Evolutionary conservation across 2,329 filamentous ascomycete species (phyloP), one percentile per base, ranked within the genome.

Genomic region (Cladosporium sp.): DNA sequence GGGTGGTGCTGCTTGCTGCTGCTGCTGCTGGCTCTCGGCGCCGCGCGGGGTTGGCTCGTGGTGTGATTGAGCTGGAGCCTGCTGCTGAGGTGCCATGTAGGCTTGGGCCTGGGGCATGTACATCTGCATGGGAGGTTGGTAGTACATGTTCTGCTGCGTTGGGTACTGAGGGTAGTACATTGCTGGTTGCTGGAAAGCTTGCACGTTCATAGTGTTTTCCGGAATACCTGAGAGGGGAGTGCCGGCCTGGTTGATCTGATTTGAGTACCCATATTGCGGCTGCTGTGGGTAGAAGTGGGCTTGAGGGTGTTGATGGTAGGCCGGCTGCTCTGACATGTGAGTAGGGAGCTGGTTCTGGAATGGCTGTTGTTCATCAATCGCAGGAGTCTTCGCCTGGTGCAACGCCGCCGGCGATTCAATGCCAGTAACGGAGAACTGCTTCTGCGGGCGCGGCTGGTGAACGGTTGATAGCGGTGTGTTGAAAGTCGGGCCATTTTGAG

Each of bases 331-430:
- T 67, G 82, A 82, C 57, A 92, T 85, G 70, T 93, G 90, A 4
- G 89, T 79, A 2, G 93, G 94, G n/a, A 97, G 88, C 78, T 97
- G 93, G 72, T 97, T 93, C 71, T 97, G 93, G 83, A 98, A 97
- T 0, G 93, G 91, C 75, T 93, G 91, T 72, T 94, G 90, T 72
- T 90, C 84, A 74, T 89, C 86, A 16, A 67, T 65, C 12, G 67
- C 65, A 29, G 71, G 68, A 18, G 56, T 59, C 18, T 49, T 57
- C 35, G 70, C 70, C 69, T 87, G 84, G 72, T 87, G 86, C 79
- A 88, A 80, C 70, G 83, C 84, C 5, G 86, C 88, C 4, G 93
- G 92, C 8, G 91, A 91, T 78, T 98, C 95, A 71, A 98, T 97
- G 72, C 92, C 93, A 65, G 92, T 91, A 66, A 98, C 88, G 11